Base-by-base conservation (phyloP, 2,329 filamentous ascomycete genomes). In the Fusarium verticillioides region DNA sequence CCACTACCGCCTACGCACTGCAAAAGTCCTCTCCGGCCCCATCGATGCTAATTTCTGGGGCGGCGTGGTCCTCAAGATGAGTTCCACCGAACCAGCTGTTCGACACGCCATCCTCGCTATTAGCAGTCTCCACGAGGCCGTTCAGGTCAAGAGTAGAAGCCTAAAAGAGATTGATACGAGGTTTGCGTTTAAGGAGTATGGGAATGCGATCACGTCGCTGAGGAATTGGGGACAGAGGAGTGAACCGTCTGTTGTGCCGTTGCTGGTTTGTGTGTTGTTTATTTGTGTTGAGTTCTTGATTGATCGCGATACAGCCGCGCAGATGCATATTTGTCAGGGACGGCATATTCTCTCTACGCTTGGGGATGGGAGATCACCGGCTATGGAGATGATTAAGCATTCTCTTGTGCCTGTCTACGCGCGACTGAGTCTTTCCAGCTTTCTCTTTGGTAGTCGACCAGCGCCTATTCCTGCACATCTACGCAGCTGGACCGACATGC, bases 261-360 rank as follows among this genome's bases (percentile, higher is more conserved):
- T 88, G 21, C 78, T 87, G 7, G 84, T 84, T 10, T 88, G 86
- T 68, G 76, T 87, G 2, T 78, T 89, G 28, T 87, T 89, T 69
- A 85, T 87, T 30, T 87, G 86, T 72, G 84, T 89, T 54, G 88
- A 89, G 77, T 87, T 87, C 72, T 81, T 89, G 66, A 85, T 86
- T 39, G 85, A 86, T 42, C 85, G 88, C 64, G 84, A 85, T 47
- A 76, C 78, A 9, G 83, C 83, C 15, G 85, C 87, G 1, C 81
- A 85, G 52, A 78, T 85, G 63, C 85, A 86, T 54, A 83, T 86
- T 21, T 79, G 80, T 21, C 84, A 86, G 66, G 85, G 84, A 12
- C 77, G 84, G 7, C 81, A 83, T 47, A 83, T 86, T 5, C 79
- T 86, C 7, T 79, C 78, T 3, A 78, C 80, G 15, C 74, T 85